phyloP scores from a whole-genome alignment of 2,329 filamentous ascomycete species.

The Colletotrichum graminicola region DNA sequence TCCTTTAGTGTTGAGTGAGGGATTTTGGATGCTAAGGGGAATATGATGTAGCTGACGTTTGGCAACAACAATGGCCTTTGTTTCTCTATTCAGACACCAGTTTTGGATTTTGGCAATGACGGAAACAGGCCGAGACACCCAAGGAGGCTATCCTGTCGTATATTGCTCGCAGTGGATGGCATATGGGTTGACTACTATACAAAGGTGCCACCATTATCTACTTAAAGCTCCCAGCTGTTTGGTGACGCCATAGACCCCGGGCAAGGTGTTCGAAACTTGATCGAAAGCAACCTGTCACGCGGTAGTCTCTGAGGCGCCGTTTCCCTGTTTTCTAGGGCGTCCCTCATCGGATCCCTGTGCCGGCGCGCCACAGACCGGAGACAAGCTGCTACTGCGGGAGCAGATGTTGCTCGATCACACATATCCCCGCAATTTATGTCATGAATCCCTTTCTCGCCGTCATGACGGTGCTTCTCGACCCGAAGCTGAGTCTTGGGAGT shows the following conservation, averaged over 20 bases:
- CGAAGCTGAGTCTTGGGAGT: constrained; percentile 8
- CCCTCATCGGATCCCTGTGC: constrained; percentile 39
- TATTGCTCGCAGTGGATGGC: no score
- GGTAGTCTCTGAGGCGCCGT: background rate
- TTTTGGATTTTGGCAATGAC: no score
- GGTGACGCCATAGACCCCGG: background rate
- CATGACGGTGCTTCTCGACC: constrained; percentile 22
- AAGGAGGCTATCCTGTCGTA: no score
- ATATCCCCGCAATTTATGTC: constrained; percentile 34
- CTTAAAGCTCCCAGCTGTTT: background rate
- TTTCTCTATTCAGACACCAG: no score
- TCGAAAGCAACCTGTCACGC: background rate
- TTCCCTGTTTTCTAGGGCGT: constrained; percentile 40
- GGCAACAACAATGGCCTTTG: no score
- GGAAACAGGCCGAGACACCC: no score
- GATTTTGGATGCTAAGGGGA: no score
- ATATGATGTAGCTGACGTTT: no score
- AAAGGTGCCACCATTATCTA: no score
- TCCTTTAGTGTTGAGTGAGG: no score
- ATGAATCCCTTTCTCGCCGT: constrained; percentile 40
- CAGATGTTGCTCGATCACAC: constrained; percentile 7
- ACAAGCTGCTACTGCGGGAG: constrained; percentile 29
- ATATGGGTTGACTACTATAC: no score
- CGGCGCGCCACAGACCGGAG: constrained; percentile 20
- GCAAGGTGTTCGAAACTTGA: background rate